phyloP scores from a whole-genome alignment of 768 basidiomycete genomes.

The Chiua virens region DNA sequence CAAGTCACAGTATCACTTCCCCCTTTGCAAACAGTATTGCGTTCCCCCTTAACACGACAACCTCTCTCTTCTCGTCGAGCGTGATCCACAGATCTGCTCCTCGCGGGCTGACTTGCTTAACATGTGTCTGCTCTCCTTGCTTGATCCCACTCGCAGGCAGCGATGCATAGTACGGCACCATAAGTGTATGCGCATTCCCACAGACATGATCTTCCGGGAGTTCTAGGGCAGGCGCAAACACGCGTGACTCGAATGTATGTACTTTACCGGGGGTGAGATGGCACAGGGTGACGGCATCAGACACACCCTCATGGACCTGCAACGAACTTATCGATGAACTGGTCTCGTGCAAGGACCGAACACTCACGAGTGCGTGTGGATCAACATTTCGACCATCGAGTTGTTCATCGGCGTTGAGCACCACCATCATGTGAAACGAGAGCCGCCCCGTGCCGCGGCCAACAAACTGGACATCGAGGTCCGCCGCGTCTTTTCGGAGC shows the following conservation, averaged over 20 bases:
- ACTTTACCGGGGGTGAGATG: slow-evolving; percentile 7
- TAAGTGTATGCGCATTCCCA: slow-evolving; percentile 51
- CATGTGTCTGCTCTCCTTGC: slow-evolving; percentile 35
- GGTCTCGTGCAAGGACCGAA: too few species aligned
- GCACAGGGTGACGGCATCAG: too few species aligned
- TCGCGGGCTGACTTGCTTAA: slow-evolving; percentile 51
- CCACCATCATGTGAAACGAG: slow-evolving; percentile 39
- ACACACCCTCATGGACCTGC: too few species aligned
- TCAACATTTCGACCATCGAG: slow-evolving; percentile 35
- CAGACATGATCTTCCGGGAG: slow-evolving; percentile 51
- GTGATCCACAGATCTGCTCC: slow-evolving; percentile 45
- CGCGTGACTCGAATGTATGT: slow-evolving; percentile 47
- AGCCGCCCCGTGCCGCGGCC: slow-evolving; percentile 37
- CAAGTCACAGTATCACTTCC: not conserved
- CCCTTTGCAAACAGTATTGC: slow-evolving; percentile 12
- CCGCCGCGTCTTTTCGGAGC: slow-evolving; percentile 28
- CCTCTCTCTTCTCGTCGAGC: slow-evolving; percentile 34
- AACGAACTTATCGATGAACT: too few species aligned
- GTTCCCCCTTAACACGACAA: slow-evolving; percentile 38
- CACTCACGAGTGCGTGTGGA: slow-evolving; percentile 34
- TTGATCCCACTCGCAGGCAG: slow-evolving; percentile 11
- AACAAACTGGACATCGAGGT: slow-evolving; percentile 38
- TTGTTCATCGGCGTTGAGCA: slow-evolving; percentile 42
- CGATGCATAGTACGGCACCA: slow-evolving; percentile 49
- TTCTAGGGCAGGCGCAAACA: slow-evolving; percentile 42